A percentile compares a stretch with the other conserved stretches of the same genome.
These are phyloP conservation scores for Mycena haematopus DNA, from an alignment of 768 basidiomycete species.

Conservation along the genomic window DNA sequence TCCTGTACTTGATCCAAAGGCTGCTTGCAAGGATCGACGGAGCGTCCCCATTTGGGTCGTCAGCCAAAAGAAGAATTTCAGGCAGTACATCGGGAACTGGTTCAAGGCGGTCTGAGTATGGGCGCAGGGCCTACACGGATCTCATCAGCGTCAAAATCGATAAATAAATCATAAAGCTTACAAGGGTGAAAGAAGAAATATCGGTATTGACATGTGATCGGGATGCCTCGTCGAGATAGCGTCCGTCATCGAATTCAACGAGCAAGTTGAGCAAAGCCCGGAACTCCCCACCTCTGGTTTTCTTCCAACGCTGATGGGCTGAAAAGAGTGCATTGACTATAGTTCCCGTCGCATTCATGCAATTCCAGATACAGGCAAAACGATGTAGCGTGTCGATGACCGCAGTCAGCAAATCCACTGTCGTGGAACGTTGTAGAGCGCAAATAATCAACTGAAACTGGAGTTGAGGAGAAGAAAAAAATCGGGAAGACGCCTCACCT, in stretches of 20 bases:
- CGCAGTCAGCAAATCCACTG: conserved; percentile 59
- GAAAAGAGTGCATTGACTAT: conserved; percentile 67
- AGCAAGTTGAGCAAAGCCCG: conserved; percentile 68
- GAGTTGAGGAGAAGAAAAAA: conserved; percentile 16
- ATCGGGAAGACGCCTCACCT: conserved; percentile 50
- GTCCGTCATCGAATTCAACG: conserved; percentile 67
- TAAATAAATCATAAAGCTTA: conserved; percentile 38
- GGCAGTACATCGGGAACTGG: conserved; percentile 56
- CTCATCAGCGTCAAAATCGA: conserved; percentile 1
- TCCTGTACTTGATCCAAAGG: conserved; percentile 85
- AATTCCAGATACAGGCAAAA: conserved; percentile 77
- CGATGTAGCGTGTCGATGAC: conserved; percentile 78
- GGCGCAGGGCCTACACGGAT: conserved; percentile 52
- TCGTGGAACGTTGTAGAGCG: conserved; percentile 58
- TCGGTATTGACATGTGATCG: conserved; percentile 69
- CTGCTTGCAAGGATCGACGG: conserved; percentile 75
- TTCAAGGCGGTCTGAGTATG: conserved; percentile 45
- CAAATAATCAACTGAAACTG: conserved; percentile 54
- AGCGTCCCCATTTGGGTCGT: conserved; percentile 63
- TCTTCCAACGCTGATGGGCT: conserved; percentile 65
- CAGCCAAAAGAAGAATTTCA: conserved; percentile 72
- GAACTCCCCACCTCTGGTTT: conserved; percentile 67
- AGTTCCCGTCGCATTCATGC: conserved; percentile 65
- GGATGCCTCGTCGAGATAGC: conserved; percentile 58
- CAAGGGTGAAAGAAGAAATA: conserved; percentile 65